Evolutionary conservation across 176 grass and related monocot genomes (phyloP), one percentile per base, ranked within the genome.

Genomic region (Carex kokanica): DNA sequence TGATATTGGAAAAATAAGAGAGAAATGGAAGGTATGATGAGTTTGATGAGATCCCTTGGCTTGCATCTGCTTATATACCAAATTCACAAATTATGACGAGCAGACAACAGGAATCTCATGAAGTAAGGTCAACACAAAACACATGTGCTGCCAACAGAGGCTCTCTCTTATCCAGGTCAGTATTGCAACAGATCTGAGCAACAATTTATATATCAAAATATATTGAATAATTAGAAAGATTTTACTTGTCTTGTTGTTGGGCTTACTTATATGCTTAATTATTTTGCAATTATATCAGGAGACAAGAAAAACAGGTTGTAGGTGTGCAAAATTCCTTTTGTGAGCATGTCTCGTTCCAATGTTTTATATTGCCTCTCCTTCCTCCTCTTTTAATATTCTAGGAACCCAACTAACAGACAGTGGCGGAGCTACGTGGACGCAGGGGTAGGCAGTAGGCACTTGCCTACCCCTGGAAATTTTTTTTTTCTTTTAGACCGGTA

Each of bases 11-110:
- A 54, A 9, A 88, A 7, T 74, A 49, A 13, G n/a, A 49, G n/a
- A 12, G n/a, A 13, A 23, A 40, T 57, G 56, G 6, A 49, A 49
- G 45, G 45, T 47, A 1, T 47, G 18, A 49, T 47, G 69, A 41
- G 16, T 12, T 18, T 40, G 15, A 38, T 38, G 36, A 38, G 5
- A 4, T 56, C 64, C 25, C 14, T 79, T 69, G 36, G 8, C 23
- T 29, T 49, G 14, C n/a, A 64, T 80, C 59, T 79, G 62, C 6
- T 67, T 80, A 69, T 79, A 79, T 86, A 86, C 23, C 17, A 59
- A 86, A 61, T 20, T 49, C 17, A 72, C 14, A 41, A 60, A 59
- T 11, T n/a, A 17, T 79, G 29, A 58, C 16, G 6, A 69, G 43
- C n/a, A 74, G 70, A 74, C 70, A 74, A 74, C 12, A 51, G 25